phyloP scores from a whole-genome alignment of 257 asterid genomes.

The Nicotiana benthamiana region DNA sequence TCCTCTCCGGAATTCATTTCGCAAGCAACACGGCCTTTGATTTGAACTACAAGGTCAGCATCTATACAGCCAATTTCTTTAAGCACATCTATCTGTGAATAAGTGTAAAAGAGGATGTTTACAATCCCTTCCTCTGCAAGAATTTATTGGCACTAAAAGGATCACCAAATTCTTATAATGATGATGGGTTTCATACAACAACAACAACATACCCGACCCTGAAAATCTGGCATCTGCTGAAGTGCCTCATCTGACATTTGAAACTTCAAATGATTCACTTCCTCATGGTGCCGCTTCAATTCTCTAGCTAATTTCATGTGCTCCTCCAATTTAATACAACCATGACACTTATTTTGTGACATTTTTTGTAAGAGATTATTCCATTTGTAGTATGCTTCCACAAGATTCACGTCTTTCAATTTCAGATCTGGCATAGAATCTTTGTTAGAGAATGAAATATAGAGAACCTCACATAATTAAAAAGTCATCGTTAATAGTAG shows the following conservation, averaged over 20 bases:
- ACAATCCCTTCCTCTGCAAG: background rate
- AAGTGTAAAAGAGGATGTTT: constrained; percentile 19
- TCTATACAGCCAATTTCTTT: constrained; percentile 88
- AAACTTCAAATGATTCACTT: constrained; percentile 64
- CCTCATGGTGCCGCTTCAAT: constrained; percentile 52
- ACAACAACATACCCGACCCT: constrained; percentile 59
- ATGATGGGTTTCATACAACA: constrained; percentile 16
- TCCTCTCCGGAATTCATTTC: constrained; percentile 99
- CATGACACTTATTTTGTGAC: constrained; percentile 86
- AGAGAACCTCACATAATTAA: background rate
- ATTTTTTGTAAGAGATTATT: constrained; percentile 69
- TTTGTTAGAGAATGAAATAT: constrained; percentile 9
- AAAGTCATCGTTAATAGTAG: background rate
- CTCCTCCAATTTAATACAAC: constrained; percentile 80
- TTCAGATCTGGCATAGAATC: constrained; percentile 60
- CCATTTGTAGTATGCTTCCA: constrained; percentile 60
- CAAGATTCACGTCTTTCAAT: constrained; percentile 58
- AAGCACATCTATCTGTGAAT: constrained; percentile 82
- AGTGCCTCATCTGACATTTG: constrained; percentile 99
- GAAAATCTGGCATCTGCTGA: constrained; percentile 98
- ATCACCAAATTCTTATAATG: background rate
- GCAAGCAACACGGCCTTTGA: constrained; percentile 98
- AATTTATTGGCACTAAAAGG: background rate
- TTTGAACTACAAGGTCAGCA: constrained; percentile 88
- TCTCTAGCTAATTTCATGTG: constrained; percentile 71